Evolutionary conservation across 345 rosid genomes (phyloP), one percentile per base, ranked within the genome.

Genomic region (Eucalyptus regnans): DNA sequence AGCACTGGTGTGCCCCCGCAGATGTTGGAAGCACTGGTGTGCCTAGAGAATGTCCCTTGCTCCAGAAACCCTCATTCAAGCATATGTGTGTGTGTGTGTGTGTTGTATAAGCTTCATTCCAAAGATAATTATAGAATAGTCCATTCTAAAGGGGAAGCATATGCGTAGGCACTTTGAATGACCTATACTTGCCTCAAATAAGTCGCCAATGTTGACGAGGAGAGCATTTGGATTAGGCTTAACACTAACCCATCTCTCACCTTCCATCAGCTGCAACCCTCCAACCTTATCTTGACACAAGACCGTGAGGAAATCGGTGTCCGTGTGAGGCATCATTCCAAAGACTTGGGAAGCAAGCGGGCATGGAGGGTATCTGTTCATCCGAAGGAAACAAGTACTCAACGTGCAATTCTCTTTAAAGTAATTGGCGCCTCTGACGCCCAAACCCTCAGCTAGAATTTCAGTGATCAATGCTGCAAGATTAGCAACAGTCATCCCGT

Each of bases 291-390:
- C 98, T 92, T 95, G 98, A 88, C 60, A 90, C 9, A 97, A 62
- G 48, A 97, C 88, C 18, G 97, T 94, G 68, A 97, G 91, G 87
- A 97, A 95, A 90, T 93, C 93, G 16, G 94, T 89, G 76, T 95
- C 98, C 37, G 98, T 96, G 91, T 97, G 99, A 79, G 98, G 97
- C 80, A 96, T 86, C n/a, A 96, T 33, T 33, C 99, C 99, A 41
- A 90, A 92, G 52, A 96, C 89, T 90, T 92, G 81, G 7, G 93
- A 90, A 85, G 95, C 90, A 86, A 87, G 87, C 12, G 92, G 95
- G 88, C 96, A 92, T n/a, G 96, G 95, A 29, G 96, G 98, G 31
- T 97, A 97, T 93, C 97, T 91, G 89, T 96, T 97, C 91, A 96
- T 88, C 60, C 99, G 92, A 54, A 95, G 88, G 91, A 89, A 93